Base-by-base conservation (phyloP, 202 grass and related monocot genomes). In the Cymbopogon flexuosus region DNA sequence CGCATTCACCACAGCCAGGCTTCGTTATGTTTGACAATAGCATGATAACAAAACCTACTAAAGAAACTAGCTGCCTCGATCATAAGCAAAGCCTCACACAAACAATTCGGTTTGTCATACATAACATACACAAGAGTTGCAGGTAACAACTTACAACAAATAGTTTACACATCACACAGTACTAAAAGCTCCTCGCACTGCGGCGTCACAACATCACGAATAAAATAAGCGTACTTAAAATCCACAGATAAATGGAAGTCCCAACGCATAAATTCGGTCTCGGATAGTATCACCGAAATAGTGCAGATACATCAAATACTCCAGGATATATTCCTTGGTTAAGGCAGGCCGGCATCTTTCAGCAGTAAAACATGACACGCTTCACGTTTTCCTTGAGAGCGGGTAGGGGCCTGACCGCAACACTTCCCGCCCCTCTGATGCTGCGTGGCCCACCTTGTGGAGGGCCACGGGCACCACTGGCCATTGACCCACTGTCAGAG, bases 351-450 rank as follows among this genome's bases (percentile, higher is more conserved):
- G 18, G 8, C 37, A 51, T 76, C 69, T 76, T 65, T 97, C 65
- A 94, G 86, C 95, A 97, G 84, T 97, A 97, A 74, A 97, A 97
- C 95, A 97, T 97, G 72, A 97, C 95, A 47, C 92, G 86, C 76
- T 97, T 94, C 34, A 97, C 92, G 33, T 97, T 97, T 66, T 97
- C 95, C 81, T 97, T 97, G 13, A 97, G 84, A 10, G 95, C 95
- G 24, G 95, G 92, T 21, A 97, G 90, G 67, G 96, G 96, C 52
- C 90, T 89, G 23, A 99, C 96, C 24, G 92, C 86, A 67, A 88
- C 90, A 81, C 60, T 95, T 36, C 90, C 96, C 15, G 82, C 47
- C 3, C 73, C 27, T 71, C 92, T 91, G 15, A 82, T 84, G 19
- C 78, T 75, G 82, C 92, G 91, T 34, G 42, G 34, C 2, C 75